Conservation (phyloP, 257 asterid genomes). For the Solanum lycopersicoides region DNA sequence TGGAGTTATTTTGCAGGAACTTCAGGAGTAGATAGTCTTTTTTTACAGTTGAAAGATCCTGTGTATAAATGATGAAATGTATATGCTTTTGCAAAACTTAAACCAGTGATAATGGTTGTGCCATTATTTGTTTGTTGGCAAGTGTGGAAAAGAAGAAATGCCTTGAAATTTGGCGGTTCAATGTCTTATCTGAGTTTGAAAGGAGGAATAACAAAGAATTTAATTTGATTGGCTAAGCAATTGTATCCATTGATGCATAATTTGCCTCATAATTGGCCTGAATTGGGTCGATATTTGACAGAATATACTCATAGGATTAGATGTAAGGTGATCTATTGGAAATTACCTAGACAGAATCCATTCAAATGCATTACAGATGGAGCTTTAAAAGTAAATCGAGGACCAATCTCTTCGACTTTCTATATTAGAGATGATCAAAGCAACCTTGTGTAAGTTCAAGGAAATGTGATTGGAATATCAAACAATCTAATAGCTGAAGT, state of each 20-base stretch:
- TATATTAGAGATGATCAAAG: background rate
- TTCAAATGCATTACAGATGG: background rate
- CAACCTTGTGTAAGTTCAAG: no score
- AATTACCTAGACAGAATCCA: background rate
- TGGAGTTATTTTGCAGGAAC: background rate
- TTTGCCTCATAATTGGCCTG: background rate
- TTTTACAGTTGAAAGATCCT: background rate
- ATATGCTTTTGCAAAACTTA: background rate
- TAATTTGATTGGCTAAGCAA: background rate
- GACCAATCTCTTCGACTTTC: background rate
- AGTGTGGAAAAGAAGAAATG: background rate
- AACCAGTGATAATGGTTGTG: no score
- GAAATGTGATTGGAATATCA: background rate
- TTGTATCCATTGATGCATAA: background rate
- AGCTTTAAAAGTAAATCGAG: no score
- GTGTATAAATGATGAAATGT: no score
- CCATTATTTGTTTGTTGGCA: background rate
- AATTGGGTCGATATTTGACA: background rate
- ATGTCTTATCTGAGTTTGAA: background rate
- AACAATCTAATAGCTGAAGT: no score
- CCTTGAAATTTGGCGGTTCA: background rate
- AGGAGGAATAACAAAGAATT: background rate
- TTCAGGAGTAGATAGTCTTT: background rate
- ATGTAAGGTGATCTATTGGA: background rate
- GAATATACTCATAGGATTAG: background rate